Percentiles rank a stretch among this genome's conserved stretches.
Conservation (phyloP, 2,329 filamentous ascomycete genomes). For the Fusarium chuoi region DNA sequence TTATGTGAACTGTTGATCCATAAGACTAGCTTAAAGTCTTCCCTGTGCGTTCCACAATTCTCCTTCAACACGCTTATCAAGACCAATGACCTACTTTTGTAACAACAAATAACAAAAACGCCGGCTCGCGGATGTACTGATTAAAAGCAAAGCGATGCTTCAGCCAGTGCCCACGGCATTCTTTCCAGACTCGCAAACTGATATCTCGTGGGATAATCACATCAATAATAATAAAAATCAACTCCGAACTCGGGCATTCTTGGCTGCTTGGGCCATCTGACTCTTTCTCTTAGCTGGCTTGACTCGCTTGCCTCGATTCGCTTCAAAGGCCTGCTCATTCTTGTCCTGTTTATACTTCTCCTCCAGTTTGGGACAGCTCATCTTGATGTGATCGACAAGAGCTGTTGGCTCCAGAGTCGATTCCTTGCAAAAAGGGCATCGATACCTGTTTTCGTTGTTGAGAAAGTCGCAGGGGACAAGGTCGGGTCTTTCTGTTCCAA, state of each 20-base stretch:
- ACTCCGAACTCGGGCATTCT: neutral
- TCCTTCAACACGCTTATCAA: neutral
- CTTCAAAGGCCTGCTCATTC: neutral
- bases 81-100: neutral
- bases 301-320: neutral
- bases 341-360: neutral
- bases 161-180: neutral
- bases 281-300: neutral
- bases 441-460: neutral
- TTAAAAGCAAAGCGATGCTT: neutral
- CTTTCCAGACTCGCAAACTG: neutral
- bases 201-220: neutral
- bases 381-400: conserved; percentile 11
- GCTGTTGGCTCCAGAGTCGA: neutral
- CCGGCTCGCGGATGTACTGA: neutral
- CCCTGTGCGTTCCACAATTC: neutral
- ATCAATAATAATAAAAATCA: neutral
- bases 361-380: neutral
- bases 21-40: neutral
- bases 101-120: neutral
- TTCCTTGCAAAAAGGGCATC: conserved; percentile 15
- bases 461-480: conserved; percentile 4
- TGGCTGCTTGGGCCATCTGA: neutral
- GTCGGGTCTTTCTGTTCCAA: neutral
- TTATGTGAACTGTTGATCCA: neutral